These are phyloP conservation scores for Neurospora sp. DNA, from an alignment of 495 filamentous ascomycete genomes.

Conservation along the genomic window DNA sequence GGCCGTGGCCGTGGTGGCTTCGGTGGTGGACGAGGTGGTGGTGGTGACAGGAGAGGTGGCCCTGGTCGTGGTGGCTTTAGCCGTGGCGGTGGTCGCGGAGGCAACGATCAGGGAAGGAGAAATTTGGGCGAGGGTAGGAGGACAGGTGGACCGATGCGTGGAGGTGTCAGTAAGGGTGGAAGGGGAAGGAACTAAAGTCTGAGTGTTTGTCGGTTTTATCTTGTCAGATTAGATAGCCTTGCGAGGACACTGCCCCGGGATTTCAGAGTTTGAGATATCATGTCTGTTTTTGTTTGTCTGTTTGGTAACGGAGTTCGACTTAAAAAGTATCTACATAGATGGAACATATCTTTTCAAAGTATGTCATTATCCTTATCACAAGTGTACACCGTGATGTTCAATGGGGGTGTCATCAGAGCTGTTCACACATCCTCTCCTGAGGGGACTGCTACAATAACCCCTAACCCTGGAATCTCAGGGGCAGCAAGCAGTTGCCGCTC, in stretches of 20 bases:
- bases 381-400: neutral
- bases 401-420: neutral
- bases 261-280: neutral
- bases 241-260: neutral
- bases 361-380: neutral
- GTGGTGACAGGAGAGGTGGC: constrained; percentile 5
- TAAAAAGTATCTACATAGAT: neutral
- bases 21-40: constrained; percentile 4
- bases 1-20: constrained; percentile 7
- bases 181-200: neutral
- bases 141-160: neutral
- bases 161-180: neutral
- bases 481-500: neutral
- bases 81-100: constrained; percentile 8
- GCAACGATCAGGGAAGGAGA: neutral
- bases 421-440: neutral
- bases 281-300: neutral
- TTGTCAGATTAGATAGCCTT: neutral
- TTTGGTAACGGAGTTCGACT: neutral
- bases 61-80: constrained; percentile 1
- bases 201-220: neutral
- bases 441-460: neutral
- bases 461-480: neutral
- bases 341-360: neutral
- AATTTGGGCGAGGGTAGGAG: neutral